Percentiles rank a stretch among this genome's conserved stretches.
These are phyloP conservation scores for Rhinocladiella mackenziei DNA, from an alignment of 2,329 filamentous ascomycete genomes.

Conservation along the genomic window DNA sequence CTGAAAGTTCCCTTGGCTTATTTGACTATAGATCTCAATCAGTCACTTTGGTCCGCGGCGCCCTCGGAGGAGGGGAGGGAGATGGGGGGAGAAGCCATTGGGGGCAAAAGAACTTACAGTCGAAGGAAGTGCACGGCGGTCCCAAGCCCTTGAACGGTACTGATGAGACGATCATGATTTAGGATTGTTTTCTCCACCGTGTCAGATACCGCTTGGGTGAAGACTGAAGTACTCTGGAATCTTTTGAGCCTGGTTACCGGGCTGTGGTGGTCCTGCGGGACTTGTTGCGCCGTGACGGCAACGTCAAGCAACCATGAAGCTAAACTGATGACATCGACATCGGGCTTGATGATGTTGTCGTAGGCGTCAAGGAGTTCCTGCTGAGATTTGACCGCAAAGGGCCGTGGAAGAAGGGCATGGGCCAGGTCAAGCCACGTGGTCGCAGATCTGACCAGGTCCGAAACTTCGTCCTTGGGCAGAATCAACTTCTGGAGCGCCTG, in stretches of 20 bases:
- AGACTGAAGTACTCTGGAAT: conserved; percentile 4
- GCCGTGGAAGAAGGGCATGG: conserved; percentile 7
- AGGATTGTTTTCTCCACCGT: conserved; percentile 12
- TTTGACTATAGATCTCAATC: conserved; percentile 27
- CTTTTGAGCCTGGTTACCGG: conserved; percentile 4
- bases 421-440: conserved; percentile 8
- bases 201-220: conserved; percentile 12
- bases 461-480: conserved; percentile 9
- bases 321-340: conserved; percentile 12
- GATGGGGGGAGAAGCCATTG: no score
- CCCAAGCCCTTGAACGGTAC: conserved; percentile 31
- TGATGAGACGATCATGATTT: conserved; percentile 33
- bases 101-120: conserved; percentile 32
- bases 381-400: conserved; percentile 11
- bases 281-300: conserved; percentile 15
- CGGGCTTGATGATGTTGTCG: conserved; percentile 5
- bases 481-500: conserved; percentile 16
- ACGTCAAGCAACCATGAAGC: conserved; percentile 20
- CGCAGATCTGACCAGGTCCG: conserved; percentile 4
- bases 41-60: background rate
- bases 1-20: conserved; percentile 35
- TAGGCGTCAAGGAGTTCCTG: conserved; percentile 14
- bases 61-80: no score
- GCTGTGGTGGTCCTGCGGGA: conserved; percentile 2
- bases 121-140: conserved; percentile 36